Evolutionary conservation across 2,329 filamentous ascomycete species (phyloP), one percentile per base, ranked within the genome.

Genomic region (Botrytis tulipae): DNA sequence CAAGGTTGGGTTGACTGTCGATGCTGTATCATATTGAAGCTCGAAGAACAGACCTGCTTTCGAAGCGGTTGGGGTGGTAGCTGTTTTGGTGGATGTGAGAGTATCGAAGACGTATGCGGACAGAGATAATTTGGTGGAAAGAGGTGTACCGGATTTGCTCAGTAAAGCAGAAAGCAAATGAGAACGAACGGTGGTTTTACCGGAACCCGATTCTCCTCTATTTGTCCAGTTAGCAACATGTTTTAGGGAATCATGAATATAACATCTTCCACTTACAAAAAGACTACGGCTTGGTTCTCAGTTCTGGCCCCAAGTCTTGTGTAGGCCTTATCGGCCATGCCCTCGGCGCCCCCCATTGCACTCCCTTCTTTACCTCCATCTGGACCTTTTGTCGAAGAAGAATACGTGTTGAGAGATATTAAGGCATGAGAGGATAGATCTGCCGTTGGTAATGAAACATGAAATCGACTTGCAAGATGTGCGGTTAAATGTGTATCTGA

Each of bases 41-140:
- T 99, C 96, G 82, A 96, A 96, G 81, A 97, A 97, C 25, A 99
- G 87, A 76, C 96, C 96, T 18, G 96, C 92, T 83, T 98, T 98
- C 69, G 95, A 98, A 42, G 96, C 96, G 2, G 94, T 97, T 1
- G 95, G 95, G 0, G 95, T 98, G 1, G 95, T 98, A 48, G 95
- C 91, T 2, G 95, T 97, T 84, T 99, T 99, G 40, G 96, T 99
- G 1, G 96, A 98, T 8, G 96, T 99, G 74, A 99, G 88, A 3
- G 94, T 93, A 81, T 99, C 96, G 82, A 99, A 99, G 74, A 98
- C 90, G 82, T 98, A 99, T 61, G 95, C 92, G 35, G 95, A 95
- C 68, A 97, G 91, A 4, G 95, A 98, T 32, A 98, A 87, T 83
- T 98, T 99, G 77, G 91, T 93, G 2, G 95, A 98, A 4, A 99